Evolutionary conservation across 169 alveolate genomes (phyloP), one percentile per base, ranked within the genome.

Genomic region (Amoebophrya sp.): DNA sequence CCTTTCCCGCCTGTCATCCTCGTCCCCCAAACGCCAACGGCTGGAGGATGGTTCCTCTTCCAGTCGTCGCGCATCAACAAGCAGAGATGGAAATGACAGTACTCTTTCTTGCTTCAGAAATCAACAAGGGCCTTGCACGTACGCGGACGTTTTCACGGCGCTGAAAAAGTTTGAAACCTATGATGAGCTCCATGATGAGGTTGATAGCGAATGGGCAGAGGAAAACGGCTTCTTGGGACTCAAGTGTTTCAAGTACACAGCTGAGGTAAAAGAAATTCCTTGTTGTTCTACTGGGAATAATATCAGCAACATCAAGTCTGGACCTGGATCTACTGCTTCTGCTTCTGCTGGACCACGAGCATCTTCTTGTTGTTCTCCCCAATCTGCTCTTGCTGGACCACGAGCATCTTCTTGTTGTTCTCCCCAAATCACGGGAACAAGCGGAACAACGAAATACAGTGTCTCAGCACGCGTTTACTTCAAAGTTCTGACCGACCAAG

Each of bases 11-110:
- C 65, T 18, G 65, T 12, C 18, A 18, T 47, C 65, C 65, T 65
- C 83, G 83, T 65, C 83, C 2, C 83, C 83, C 33, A 65, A 65
- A 26, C 83, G 83, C 36, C 83, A 65, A 26, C 83, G 83, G n/a
- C 83, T 65, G 83, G 12, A 6, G 83, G 83, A 65, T 65, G 83
- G 83, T 65, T 65, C 83, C 39, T 6, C 83, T 29, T 47, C 65
- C 6, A 18, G 65, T 18, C 65, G 65, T 18, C 18, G 65, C 65
- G 65, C 65, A 47, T 47, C 65, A 6, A 18, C 65, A 47, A 47
- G 65, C 65, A 47, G 65, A 47, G 65, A 47, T 6, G 18, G 65
- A 12, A 47, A 18, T 47, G 65, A 18, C 6, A 18, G 65, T 47
- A n/a, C n/a, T n/a, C n/a, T n/a, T 23, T 10, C 76, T 14, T 53